Base-by-base conservation (phyloP, 192 early-diverging fungal species). In the Linnemannia exigua region DNA sequence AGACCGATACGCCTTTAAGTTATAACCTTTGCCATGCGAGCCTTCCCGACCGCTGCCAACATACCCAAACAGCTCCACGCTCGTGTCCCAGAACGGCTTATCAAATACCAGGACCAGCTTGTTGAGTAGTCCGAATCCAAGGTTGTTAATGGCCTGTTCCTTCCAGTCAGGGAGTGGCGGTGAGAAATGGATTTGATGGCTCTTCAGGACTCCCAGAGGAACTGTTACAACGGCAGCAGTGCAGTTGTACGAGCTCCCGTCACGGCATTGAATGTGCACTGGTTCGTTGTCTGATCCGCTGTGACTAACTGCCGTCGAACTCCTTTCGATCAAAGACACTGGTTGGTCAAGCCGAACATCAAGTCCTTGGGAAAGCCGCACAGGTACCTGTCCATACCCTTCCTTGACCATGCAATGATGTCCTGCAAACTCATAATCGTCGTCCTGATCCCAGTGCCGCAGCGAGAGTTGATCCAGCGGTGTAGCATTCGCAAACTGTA, bases 401-500 rank as follows among this genome's bases (percentile, higher is more conserved):
- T 82, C 70, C 3, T 75, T 72, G 35, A 89, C 76, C 87, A 84
- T 88, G 5, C 72, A 87, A 33, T 88, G 87, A 7, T 54, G 25
- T 14, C 87, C 81, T 50, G 81, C 82, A 38, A 90, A 89, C 54
- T 89, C 89, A 74, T 88, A 86, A 35, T 72, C 78, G 52, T 89
- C 88, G 77, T 82, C 90, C 78, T 89, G 89, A 51, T 87, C 88
- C 87, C 88, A 91, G 54, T 88, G 80, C 41, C 75, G 41, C 46
- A 90, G 22, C 25, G 84, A 88, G 15, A 89, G 72, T 36, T 83
- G 67, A 58, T 88, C 80, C 15, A 89, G 31, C 28, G 84, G 70
- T 7, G 85, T 79, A 25, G 87, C 89, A 58, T 89, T 90, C 17
- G 90, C 81, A 83, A 89, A 91, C 83, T 90, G 52, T 44, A 77